These are phyloP conservation scores for Botrytis squamosa DNA, from an alignment of 2,329 filamentous ascomycete species.

Conservation along the genomic window DNA sequence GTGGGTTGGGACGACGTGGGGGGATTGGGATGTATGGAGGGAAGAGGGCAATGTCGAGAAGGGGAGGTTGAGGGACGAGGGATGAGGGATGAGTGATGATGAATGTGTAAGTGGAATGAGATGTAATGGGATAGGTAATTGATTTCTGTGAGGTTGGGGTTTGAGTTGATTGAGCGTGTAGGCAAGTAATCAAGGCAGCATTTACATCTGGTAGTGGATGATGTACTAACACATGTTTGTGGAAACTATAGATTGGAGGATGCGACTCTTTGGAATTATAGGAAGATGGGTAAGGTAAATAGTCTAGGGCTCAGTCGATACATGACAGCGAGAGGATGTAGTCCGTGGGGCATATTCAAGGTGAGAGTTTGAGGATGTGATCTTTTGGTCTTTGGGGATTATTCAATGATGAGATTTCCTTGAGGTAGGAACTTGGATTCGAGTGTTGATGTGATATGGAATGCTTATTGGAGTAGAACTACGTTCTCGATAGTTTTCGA, in stretches of 20 bases:
- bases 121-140: neutral
- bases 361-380: neutral
- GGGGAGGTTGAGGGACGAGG: neutral
- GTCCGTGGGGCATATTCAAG: rapidly evolving
- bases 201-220: neutral
- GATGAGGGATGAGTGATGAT: neutral
- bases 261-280: neutral
- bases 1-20: neutral
- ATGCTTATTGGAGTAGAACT: neutral
- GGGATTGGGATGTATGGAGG: neutral
- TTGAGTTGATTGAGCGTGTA: neutral
- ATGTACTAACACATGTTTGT: neutral
- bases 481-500: neutral
- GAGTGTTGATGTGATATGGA: neutral
- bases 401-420: neutral
- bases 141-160: neutral
- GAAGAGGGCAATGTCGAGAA: rapidly evolving
- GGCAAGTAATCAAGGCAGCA: neutral
- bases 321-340: neutral
- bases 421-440: rapidly evolving
- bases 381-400: neutral
- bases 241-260: neutral
- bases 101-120: neutral
- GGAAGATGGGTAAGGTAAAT: neutral
- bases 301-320: neutral